These are phyloP conservation scores for Lupinus albus DNA, from an alignment of 306 rosid species.

Conservation along the genomic window DNA sequence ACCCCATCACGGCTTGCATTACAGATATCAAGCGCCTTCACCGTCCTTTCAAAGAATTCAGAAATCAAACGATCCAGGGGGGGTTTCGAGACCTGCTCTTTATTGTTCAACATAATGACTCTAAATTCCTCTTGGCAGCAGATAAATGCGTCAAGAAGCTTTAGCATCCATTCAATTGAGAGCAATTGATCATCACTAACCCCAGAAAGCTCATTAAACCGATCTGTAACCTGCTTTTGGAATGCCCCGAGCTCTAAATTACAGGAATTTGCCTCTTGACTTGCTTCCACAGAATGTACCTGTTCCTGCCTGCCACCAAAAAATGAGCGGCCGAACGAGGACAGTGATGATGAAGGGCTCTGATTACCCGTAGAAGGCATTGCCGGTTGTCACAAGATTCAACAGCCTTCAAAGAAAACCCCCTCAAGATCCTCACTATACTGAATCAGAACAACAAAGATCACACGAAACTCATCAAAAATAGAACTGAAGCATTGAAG, in stretches of 20 bases:
- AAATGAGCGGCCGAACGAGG: constrained; percentile 64
- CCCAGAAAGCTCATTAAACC: constrained; percentile 55
- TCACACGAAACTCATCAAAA: constrained; percentile 50
- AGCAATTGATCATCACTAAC: constrained; percentile 66
- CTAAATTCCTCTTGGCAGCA: constrained; percentile 68
- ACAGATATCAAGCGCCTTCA: constrained; percentile 84
- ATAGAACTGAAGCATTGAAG: constrained; percentile 45
- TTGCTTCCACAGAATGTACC: constrained; percentile 61
- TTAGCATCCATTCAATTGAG: constrained; percentile 66
- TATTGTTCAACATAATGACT: constrained; percentile 57
- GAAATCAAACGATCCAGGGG: constrained; percentile 65
- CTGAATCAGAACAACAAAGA: constrained; percentile 33
- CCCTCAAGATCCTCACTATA: constrained; percentile 37
- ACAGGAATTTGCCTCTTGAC: constrained; percentile 54
- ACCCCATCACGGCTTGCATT: constrained; percentile 73
- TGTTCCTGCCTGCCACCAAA: constrained; percentile 69
- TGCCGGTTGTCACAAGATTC: constrained; percentile 43
- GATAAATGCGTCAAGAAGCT: constrained; percentile 58
- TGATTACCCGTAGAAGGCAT: constrained; percentile 64
- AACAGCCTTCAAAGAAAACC: constrained; percentile 35
- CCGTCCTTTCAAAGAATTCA: constrained; percentile 69
- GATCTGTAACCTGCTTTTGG: constrained; percentile 61
- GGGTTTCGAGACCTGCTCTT: constrained; percentile 52
- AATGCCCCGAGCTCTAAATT: constrained; percentile 59
- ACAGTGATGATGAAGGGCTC: constrained; percentile 58